Evolutionary conservation across 164 flowering plant genomes (phyloP).

Genomic region (Aristolochia contorta): DNA sequence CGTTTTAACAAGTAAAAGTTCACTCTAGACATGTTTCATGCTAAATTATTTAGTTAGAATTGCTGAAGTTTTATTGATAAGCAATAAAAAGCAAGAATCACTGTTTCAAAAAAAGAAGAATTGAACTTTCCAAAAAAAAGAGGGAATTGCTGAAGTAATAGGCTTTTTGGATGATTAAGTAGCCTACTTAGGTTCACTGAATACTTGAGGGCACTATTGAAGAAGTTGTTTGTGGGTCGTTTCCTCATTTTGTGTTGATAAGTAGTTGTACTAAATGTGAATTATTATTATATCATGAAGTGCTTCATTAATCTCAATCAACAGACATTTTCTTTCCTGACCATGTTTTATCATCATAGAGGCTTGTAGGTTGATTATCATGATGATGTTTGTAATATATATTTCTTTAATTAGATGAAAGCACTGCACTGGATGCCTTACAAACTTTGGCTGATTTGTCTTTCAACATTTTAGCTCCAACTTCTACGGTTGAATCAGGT

Average conservation of each 20-base stretch:
- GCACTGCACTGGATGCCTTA: constrained; percentile 48
- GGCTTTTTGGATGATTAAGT: too few species aligned
- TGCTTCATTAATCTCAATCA: not conserved
- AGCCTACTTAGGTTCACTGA: too few species aligned
- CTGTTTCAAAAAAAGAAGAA: too few species aligned
- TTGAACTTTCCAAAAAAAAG: too few species aligned
- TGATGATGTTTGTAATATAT: not conserved
- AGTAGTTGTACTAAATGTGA: not conserved
- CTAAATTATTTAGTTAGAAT: too few species aligned
- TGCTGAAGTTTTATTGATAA: too few species aligned
- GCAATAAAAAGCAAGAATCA: too few species aligned
- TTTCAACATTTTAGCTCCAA: constrained; percentile 34
- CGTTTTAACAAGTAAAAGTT: too few species aligned
- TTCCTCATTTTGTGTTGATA: not conserved
- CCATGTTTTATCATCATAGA: not conserved
- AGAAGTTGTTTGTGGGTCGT: too few species aligned
- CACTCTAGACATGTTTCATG: too few species aligned
- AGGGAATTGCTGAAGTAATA: too few species aligned
- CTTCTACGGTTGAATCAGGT: constrained; percentile 39
- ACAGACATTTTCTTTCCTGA: not conserved
- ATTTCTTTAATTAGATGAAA: constrained; percentile 35
- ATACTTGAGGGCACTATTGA: too few species aligned
- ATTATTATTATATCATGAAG: not conserved
- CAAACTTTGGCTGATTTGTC: constrained; percentile 62
- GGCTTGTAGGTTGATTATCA: not conserved